These are phyloP conservation scores for Paramecium biaurelia DNA, from an alignment of 73 alveolate genomes.

Conservation along the genomic window DNA sequence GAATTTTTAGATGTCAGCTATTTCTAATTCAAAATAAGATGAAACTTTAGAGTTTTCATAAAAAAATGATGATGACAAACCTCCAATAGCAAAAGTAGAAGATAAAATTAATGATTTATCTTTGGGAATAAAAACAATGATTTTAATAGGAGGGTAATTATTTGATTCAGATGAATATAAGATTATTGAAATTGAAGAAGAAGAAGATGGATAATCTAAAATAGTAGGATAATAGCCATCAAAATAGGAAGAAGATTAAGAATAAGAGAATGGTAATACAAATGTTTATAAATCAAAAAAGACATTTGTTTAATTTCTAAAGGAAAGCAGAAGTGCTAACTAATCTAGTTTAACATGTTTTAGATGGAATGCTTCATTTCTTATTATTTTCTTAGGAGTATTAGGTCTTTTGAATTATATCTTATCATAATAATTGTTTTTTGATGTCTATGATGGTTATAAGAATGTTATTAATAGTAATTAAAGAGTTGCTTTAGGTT, in stretches of 20 bases:
- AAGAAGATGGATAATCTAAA: slow-evolving; percentile 41
- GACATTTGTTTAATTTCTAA: slow-evolving; percentile 1
- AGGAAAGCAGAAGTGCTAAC: slow-evolving; percentile 33
- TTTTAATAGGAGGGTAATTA: background rate
- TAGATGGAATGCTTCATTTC: slow-evolving; percentile 32
- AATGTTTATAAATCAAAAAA: slow-evolving; percentile 36
- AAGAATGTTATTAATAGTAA: background rate
- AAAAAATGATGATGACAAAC: slow-evolving; percentile 29
- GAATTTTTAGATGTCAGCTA: slow-evolving; percentile 34
- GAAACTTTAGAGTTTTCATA: background rate
- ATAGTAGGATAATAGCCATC: background rate
- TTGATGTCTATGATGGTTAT: background rate
- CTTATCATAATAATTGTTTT: background rate
- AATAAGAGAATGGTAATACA: slow-evolving; percentile 40
- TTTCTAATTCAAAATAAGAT: background rate
- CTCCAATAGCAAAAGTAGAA: background rate
- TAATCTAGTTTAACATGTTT: slow-evolving; percentile 38
- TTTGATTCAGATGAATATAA: slow-evolving; percentile 48
- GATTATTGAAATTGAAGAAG: slow-evolving; percentile 40
- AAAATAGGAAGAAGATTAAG: slow-evolving; percentile 54
- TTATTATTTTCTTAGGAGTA: background rate
- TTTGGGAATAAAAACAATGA: slow-evolving; percentile 37
- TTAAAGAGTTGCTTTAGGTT: slow-evolving; percentile 29
- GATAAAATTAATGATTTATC: background rate
- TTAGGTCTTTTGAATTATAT: slow-evolving; percentile 3